phyloP scores from a whole-genome alignment of 164 flowering plant species.

The Pachysandra terminalis region DNA sequence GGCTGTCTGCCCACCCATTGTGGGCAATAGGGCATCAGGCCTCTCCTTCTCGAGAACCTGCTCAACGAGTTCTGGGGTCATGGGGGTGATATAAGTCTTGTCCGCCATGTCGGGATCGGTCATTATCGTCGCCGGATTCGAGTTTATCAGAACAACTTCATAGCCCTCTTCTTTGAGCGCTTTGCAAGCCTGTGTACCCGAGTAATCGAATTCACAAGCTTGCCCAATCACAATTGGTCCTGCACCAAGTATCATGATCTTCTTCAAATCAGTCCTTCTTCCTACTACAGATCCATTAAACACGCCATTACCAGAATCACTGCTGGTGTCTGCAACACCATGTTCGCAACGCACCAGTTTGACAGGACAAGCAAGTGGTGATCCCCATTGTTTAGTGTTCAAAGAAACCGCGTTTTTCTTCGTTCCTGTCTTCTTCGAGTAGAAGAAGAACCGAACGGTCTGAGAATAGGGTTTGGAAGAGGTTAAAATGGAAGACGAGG shows the following conservation, averaged over 20 bases:
- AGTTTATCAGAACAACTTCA: constrained; percentile 78
- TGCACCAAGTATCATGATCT: constrained; percentile 90
- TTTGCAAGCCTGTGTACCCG: constrained; percentile 96
- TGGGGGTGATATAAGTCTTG: constrained; percentile 81
- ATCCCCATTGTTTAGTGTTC: constrained; percentile 3
- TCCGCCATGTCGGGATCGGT: constrained; percentile 93
- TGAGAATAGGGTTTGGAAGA: constrained; percentile 1
- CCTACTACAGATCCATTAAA: constrained; percentile 27
- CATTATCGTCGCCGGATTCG: constrained; percentile 99
- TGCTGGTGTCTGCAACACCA: not conserved
- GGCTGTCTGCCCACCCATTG: constrained; percentile 99
- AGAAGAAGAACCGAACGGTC: constrained; percentile 11
- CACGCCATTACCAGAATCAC: constrained; percentile 14
- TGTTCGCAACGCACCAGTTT: constrained; percentile 11
- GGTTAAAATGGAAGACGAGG: not conserved
- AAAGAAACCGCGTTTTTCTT: constrained; percentile 1
- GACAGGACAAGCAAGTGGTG: not conserved
- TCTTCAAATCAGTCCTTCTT: constrained; percentile 83
- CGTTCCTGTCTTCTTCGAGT: constrained; percentile 9
- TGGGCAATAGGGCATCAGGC: constrained; percentile 94
- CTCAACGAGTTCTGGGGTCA: constrained; percentile 89
- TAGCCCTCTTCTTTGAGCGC: constrained; percentile 92
- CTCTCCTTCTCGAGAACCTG: constrained; percentile 85
- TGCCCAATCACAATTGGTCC: constrained; percentile 98
- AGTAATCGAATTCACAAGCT: constrained; percentile 97